Base-by-base conservation (phyloP, 2,329 filamentous ascomycete genomes). In the Trichophyton equinum region DNA sequence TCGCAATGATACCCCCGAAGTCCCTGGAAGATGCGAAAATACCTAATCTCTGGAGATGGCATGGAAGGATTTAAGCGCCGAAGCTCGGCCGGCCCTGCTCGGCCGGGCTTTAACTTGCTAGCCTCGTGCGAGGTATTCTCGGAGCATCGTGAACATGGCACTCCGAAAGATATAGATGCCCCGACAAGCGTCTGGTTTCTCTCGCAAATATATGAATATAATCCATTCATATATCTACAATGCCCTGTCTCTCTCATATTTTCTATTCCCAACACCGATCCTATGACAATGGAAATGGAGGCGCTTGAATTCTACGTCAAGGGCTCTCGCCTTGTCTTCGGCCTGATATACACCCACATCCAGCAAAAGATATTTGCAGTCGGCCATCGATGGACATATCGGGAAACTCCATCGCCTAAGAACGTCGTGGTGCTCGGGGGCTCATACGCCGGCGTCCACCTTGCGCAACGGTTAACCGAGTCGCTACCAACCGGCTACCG, bases 391-490 rank as follows among this genome's bases (percentile, higher is more conserved):
- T 62, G 60, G 60, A 56, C 60, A 9, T 62, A 62, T 38, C 57
- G 38, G 22, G 60, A 27, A 36, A 62, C 57, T 3, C 22, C 57
- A 13, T 59, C 57, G 9, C 30, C 68, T 4, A 73, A 73, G 56
- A 61, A 62, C 38, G 57, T 62, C 20, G 61, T 62, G 15, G 73
- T 84, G 5, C 68, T 85, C 30, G 82, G 82, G 33, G 82, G 78
- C 57, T 83, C 81, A 0, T 85, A 83, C 64, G 81, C 80, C 0
- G 83, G 83, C 3, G 77, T 78, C 0, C 73, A 74, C n/a, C 51
- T 59, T 30, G 53, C 58, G 2, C 58, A 56, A 20, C 71, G 75
- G 4, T 74, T 85, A 4, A 73, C 77, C n/a, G 70, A 74, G 22
- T 72, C 75, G 3, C 69, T 85, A 0, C 78, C 81, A 0, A 74